phyloP scores from a whole-genome alignment of 768 basidiomycete genomes.

The Amanita subjunquillea region DNA sequence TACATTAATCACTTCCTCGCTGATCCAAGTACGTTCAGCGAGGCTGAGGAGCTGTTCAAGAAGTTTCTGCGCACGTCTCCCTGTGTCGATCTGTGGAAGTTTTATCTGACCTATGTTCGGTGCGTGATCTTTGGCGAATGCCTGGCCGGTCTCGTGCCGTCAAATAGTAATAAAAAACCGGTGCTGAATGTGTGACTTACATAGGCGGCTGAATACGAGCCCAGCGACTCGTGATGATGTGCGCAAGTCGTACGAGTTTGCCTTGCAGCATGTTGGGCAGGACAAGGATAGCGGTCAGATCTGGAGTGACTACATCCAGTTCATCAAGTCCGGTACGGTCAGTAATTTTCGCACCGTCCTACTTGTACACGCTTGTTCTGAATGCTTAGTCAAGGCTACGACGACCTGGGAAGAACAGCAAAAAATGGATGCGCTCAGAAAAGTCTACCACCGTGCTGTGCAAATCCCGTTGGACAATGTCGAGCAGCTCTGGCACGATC shows the following conservation, averaged over 20 bases:
- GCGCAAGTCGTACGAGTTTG: constrained; percentile 88
- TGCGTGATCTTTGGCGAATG: constrained; percentile 25
- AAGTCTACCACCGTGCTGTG: constrained; percentile 88
- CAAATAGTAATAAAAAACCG: not conserved
- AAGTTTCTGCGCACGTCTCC: constrained; percentile 78
- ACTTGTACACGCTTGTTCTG: not conserved
- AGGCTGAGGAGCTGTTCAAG: constrained; percentile 85
- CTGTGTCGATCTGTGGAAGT: constrained; percentile 85
- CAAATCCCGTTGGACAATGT: constrained; percentile 92
- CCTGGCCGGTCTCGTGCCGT: constrained; percentile 6
- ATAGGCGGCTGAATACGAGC: constrained; percentile 57
- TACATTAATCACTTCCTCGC: constrained; percentile 72
- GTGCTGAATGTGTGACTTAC: not conserved
- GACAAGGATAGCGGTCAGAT: constrained; percentile 90
- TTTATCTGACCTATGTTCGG: constrained; percentile 91
- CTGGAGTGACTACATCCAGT: constrained; percentile 91
- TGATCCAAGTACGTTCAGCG: constrained; percentile 52
- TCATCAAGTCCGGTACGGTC: constrained; percentile 68
- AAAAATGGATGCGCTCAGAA: constrained; percentile 87
- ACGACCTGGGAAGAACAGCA: constrained; percentile 95
- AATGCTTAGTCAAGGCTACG: constrained; percentile 28
- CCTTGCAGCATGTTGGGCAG: constrained; percentile 78
- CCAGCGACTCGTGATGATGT: constrained; percentile 67
- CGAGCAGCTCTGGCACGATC: constrained; percentile 88
- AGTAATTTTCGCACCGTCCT: constrained; percentile 12